Conservation (phyloP, 139 green algal genomes). For the Coelastrella sp. region DNA sequence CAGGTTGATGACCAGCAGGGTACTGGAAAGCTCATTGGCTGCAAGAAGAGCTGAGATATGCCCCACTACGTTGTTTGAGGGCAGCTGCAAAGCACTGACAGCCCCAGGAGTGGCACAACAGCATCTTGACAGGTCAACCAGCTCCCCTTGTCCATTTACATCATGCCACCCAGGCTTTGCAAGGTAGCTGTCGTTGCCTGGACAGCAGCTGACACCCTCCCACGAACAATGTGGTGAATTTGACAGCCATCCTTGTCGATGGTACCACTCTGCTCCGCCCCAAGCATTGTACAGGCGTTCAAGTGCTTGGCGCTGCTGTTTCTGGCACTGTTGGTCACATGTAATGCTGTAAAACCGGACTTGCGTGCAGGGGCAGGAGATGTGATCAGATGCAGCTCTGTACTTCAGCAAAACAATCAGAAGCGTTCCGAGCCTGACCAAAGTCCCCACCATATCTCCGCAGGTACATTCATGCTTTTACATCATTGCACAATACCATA, state of each 20-base stretch:
- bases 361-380: no score
- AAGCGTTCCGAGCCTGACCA: no score
- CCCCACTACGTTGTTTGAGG: conserved; percentile 6
- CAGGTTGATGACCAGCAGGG: conserved; percentile 7
- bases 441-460: no score
- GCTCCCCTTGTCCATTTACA: background rate
- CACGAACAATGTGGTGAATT: background rate
- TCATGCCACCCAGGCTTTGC: background rate
- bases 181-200: background rate
- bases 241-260: background rate
- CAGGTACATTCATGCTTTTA: no score
- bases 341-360: no score
- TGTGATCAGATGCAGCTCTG: no score
- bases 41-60: background rate
- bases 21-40: background rate
- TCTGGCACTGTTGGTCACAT: background rate
- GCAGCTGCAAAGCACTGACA: conserved; percentile 23
- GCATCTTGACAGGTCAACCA: conserved; percentile 4
- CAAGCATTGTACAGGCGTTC: background rate
- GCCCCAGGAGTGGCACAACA: conserved; percentile 8
- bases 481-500: no score
- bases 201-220: background rate
- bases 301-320: background rate
- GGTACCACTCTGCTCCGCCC: background rate
- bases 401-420: no score